Percentiles rank a stretch among this genome's conserved stretches.
phyloP scores from a whole-genome alignment of 2,329 filamentous ascomycete species.

The Apiospora phragmitis region DNA sequence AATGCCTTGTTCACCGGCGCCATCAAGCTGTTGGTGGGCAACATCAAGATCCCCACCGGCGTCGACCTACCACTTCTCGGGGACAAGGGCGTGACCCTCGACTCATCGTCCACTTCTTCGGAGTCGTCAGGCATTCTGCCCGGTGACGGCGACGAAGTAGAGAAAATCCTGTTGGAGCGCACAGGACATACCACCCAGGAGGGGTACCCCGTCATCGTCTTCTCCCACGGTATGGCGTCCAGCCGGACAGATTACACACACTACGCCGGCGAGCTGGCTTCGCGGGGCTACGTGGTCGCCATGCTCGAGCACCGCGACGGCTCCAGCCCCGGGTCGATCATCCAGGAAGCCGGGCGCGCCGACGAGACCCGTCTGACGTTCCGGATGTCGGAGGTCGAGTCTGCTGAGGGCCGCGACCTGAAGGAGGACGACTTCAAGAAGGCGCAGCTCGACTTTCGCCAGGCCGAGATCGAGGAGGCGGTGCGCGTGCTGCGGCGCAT shows the following conservation, averaged over 20 bases:
- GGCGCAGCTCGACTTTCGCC: conserved; percentile 50
- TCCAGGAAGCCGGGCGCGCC: conserved; percentile 33
- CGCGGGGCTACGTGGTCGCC: conserved; percentile 49
- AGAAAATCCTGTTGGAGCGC: conserved; percentile 24
- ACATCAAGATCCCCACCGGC: conserved; percentile 47
- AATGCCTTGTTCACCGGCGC: conserved; percentile 44
- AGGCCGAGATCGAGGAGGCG: conserved; percentile 49
- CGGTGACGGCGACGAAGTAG: conserved; percentile 17
- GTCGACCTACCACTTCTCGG: conserved; percentile 45
- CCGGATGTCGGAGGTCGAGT: conserved; percentile 37
- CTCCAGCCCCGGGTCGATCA: conserved; percentile 46
- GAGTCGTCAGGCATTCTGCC: not conserved
- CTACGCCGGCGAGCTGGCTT: conserved; percentile 51
- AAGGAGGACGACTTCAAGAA: conserved; percentile 39
- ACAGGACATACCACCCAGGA: conserved; percentile 2
- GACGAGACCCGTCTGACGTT: conserved; percentile 37
- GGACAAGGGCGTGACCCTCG: conserved; percentile 12
- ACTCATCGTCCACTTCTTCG: not conserved
- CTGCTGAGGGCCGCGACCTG: conserved; percentile 24
- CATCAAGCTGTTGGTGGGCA: conserved; percentile 42
- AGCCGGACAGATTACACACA: conserved; percentile 53
- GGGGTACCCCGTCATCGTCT: conserved; percentile 46
- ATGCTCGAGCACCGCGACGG: conserved; percentile 55
- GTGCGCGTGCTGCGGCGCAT: conserved; percentile 42
- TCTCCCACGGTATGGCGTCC: conserved; percentile 53